These are phyloP conservation scores for Astrothelium subdiscretum DNA, from an alignment of 495 filamentous ascomycete species.

Conservation along the genomic window DNA sequence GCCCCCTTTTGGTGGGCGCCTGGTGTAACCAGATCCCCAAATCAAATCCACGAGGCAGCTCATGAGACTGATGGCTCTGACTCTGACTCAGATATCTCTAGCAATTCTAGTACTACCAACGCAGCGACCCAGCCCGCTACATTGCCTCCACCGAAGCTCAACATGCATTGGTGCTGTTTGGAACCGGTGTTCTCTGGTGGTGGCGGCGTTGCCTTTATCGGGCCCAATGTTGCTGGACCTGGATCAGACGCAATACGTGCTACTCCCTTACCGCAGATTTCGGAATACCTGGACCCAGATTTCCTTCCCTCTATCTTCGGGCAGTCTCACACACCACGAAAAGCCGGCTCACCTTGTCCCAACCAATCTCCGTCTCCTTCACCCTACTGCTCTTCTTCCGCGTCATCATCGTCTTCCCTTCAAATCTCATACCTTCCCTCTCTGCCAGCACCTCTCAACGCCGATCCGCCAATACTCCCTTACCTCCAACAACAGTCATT, in stretches of 20 bases:
- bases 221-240: slow-evolving; percentile 34
- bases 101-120: slow-evolving; percentile 16
- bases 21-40: slow-evolving; percentile 40
- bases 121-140: slow-evolving; percentile 9
- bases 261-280: slow-evolving; percentile 42
- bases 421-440: neutral
- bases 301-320: slow-evolving; percentile 14
- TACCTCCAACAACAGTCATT: slow-evolving; percentile 36
- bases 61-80: slow-evolving; percentile 27
- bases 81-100: slow-evolving; percentile 21
- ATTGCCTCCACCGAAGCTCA: slow-evolving; percentile 32
- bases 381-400: neutral
- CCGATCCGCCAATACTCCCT: slow-evolving; percentile 10
- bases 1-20: slow-evolving; percentile 48
- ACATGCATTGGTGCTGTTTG: slow-evolving; percentile 52
- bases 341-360: neutral
- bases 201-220: slow-evolving; percentile 47
- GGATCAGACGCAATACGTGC: slow-evolving; percentile 46
- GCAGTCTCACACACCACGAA: neutral
- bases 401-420: neutral
- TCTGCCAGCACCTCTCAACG: neutral
- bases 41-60: slow-evolving; percentile 42
- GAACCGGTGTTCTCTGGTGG: slow-evolving; percentile 51
- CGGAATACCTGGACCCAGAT: slow-evolving; percentile 46
- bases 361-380: neutral